Evolutionary conservation across 116 monocot genomes (phyloP), one percentile per base, ranked within the genome.

Genomic region (Zostera marina): DNA sequence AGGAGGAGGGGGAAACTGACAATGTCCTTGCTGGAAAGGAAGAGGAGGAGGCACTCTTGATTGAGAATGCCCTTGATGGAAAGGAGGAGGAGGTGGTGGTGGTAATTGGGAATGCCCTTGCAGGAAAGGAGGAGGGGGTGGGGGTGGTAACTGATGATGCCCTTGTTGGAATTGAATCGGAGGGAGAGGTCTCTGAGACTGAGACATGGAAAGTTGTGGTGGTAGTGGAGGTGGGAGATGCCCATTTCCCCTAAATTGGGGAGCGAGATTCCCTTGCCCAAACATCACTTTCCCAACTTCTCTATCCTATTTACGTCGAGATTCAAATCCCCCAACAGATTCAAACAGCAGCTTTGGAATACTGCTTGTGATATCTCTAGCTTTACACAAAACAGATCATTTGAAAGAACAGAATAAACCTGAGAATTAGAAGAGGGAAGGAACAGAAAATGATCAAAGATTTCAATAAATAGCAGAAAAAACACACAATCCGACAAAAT

Each of bases 211-310:
- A 11, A 11, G 44, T 43, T 5, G 42, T 5, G 44, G 44, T 49
- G 49, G 49, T 20, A 19, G 54, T 5, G 54, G 54, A 21, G 54
- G 24, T 21, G 32, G 23, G 13, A 26, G 55, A 19, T 12, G 55
- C 22, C 55, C 55, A 55, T 5, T 32, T 32, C 32, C 14, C 11
- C 42, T 42, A 13, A 43, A 59, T 22, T 59, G 59, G 7, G 42
- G 59, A 4, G 16, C 56, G 17, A 32, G 39, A 40, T 56, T 56
- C 41, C 56, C 59, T 59, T 59, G 42, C 22, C 44, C 59, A 43
- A 59, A 59, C 59, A 59, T 59, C 58, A 41, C 52, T 17, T 11
- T 44, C 11, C 12, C 22, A 13, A 42, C 19, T 11, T 7, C 42
- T 16, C 1, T 16, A 39, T 15, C 11, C 4, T 40, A 42, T 8